phyloP scores from a whole-genome alignment of 2,329 filamentous ascomycete species.

The Beauveria asiatica region DNA sequence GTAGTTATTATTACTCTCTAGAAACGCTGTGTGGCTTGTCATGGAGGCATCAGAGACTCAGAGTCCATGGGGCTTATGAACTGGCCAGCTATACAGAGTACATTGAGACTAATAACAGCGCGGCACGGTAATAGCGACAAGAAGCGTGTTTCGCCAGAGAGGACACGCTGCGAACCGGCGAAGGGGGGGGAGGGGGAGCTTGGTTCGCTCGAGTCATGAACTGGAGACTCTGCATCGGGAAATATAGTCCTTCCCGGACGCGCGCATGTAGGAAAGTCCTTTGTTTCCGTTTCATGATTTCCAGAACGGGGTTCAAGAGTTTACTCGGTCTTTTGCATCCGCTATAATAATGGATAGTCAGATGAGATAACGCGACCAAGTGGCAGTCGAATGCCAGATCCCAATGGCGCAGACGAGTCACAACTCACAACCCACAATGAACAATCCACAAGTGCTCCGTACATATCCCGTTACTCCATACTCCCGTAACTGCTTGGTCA shows the following conservation, averaged over 20 bases:
- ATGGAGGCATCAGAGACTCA: constrained; percentile 4
- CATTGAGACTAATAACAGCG: too few relatives aligned
- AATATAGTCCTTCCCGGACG: too few relatives aligned
- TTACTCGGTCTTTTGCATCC: background rate
- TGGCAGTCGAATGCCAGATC: constrained; percentile 7
- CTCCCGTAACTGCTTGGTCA: background rate
- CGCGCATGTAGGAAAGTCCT: background rate
- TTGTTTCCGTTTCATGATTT: background rate
- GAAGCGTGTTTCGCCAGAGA: background rate
- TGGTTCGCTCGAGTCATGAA: background rate
- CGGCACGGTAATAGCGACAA: background rate
- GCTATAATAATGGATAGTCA: constrained; percentile 7
- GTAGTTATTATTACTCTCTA: constrained; percentile 3
- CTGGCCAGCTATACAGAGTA: background rate
- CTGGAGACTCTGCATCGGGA: background rate
- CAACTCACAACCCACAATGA: constrained; percentile 3
- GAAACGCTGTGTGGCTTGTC: background rate
- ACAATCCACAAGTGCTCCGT: background rate
- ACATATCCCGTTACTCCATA: too few relatives aligned
- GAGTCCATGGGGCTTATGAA: background rate
- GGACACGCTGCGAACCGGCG: background rate
- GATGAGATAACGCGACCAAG: constrained; percentile 6
- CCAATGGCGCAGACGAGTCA: constrained; percentile 5
- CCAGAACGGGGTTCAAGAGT: background rate
- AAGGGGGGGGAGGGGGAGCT: background rate